Conservation (phyloP, 352 stramenopile species). For the Halophytophthora polymorphica region DNA sequence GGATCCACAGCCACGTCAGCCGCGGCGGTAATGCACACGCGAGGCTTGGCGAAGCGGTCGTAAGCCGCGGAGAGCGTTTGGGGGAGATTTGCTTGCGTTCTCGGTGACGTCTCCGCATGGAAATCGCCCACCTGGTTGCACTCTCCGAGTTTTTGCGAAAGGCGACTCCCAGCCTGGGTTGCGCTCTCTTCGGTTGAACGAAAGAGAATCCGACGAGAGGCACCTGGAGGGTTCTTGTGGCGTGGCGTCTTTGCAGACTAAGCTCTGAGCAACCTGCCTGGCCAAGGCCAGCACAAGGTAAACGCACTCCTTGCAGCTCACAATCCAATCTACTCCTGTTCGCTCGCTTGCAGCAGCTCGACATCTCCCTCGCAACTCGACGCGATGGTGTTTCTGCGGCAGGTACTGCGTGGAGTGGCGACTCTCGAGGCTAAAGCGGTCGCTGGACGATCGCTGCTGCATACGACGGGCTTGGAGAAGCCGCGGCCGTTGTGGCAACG, state of each 20-base stretch:
- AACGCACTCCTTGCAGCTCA: constrained; percentile 4
- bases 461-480: constrained; percentile 16
- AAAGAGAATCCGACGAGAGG: constrained; percentile 12
- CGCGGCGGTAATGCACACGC: background rate
- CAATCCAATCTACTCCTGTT: constrained; percentile 14
- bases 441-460: constrained; percentile 6
- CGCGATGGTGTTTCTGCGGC: constrained; percentile 15
- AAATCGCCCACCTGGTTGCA: no score
- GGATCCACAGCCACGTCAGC: background rate
- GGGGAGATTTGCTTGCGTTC: constrained; percentile 24
- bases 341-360: constrained; percentile 4
- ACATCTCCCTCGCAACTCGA: background rate
- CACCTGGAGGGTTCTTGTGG: background rate
- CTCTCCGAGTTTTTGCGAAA: background rate
- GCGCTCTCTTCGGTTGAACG: constrained; percentile 9
- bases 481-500: constrained; percentile 23
- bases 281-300: constrained; percentile 9
- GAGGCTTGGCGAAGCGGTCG: background rate
- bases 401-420: constrained; percentile 14
- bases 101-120: constrained; percentile 7
- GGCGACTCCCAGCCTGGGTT: background rate
- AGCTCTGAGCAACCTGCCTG: background rate
- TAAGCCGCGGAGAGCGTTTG: constrained; percentile 6
- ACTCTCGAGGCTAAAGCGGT: constrained; percentile 9
- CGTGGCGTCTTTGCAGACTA: constrained; percentile 11